Conservation (phyloP, 352 stramenopile genomes). For the Saprolegnia parasitica region DNA sequence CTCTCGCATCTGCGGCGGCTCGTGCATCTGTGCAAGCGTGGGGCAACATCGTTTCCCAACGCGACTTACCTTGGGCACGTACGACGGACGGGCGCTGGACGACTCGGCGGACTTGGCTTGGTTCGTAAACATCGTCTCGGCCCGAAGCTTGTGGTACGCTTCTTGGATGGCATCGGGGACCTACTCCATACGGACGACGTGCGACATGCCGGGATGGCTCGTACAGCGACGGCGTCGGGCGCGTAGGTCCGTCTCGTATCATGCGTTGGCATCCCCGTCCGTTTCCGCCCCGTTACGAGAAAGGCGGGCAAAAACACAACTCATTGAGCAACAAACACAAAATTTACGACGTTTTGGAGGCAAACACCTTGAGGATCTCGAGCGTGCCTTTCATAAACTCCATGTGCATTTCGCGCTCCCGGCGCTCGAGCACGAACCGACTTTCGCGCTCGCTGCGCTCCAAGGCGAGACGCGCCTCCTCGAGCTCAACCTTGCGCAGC, state of each 20-base stretch:
- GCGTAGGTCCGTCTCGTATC: too few relatives aligned
- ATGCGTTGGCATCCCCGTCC: too few relatives aligned
- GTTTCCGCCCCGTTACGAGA: too few relatives aligned
- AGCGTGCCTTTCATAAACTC: background rate
- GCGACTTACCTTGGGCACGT: conserved; percentile 12
- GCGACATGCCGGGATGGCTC: background rate
- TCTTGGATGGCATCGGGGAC: background rate
- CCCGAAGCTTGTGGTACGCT: background rate
- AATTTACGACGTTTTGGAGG: background rate
- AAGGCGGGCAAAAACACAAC: too few relatives aligned
- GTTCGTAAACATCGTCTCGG: background rate
- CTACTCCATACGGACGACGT: background rate
- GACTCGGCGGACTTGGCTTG: background rate
- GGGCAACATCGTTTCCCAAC: background rate
- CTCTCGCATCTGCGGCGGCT: background rate
- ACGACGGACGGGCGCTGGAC: background rate
- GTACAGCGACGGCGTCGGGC: too few relatives aligned
- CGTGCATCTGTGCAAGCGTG: background rate
- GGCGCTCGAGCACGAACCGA: background rate
- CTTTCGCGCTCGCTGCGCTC: conserved; percentile 1
- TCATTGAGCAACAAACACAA: too few relatives aligned
- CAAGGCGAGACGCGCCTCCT: background rate
- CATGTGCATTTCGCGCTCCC: background rate
- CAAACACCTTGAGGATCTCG: background rate
- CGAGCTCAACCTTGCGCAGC: background rate